Evolutionary conservation across 2,329 filamentous ascomycete genomes (phyloP), one percentile per base, ranked within the genome.

Genomic region (Fragosphaeria purpurea): DNA sequence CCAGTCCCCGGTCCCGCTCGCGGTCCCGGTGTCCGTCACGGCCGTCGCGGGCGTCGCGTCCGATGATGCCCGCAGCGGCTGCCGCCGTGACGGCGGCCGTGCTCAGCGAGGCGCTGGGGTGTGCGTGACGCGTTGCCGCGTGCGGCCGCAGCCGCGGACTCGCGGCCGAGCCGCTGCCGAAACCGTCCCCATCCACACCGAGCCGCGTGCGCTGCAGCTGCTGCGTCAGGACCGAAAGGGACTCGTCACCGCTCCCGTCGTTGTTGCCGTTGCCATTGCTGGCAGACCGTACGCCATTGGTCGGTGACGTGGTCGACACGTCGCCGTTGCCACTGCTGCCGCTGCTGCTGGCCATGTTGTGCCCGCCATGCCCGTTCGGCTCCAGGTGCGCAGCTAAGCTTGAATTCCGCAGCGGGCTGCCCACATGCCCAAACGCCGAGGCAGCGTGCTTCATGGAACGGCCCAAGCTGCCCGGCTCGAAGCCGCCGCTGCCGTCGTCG

Each of bases 381-480:
- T 65, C 66, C 35, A 63, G 62, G 44, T 68, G 67, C 60, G 77
- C 73, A 39, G 77, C 77, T 7, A 84, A 69, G 43, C 76, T 75
- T 7, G 80, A 83, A 61, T 82, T 83, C 13, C 80, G 76, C 51
- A 84, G 67, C 12, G 80, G 80, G 55, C 79, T 83, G 22, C 80
- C 80, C 38, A 84, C 80, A 56, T 84, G 80, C 7, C 80, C 80
- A 60, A 83, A 83, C 4, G 71, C 76, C n/a, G 79, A 82, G 4
- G 68, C 64, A 7, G 65, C 66, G 51, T 73, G 66, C 57, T 70
- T 71, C 55, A 70, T 65, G 8, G 64, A 59, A 44, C 61, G 63
- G 59, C 57, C 58, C 48, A 55, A 53, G 46, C 57, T 60, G 41
- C 59, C 59, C 7, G 56, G 43, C 5, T 64, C 63, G 22, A 80